Evolutionary conservation across 1,139 yeast species (phyloP).

Genomic region (Hanseniaspora sp.): DNA sequence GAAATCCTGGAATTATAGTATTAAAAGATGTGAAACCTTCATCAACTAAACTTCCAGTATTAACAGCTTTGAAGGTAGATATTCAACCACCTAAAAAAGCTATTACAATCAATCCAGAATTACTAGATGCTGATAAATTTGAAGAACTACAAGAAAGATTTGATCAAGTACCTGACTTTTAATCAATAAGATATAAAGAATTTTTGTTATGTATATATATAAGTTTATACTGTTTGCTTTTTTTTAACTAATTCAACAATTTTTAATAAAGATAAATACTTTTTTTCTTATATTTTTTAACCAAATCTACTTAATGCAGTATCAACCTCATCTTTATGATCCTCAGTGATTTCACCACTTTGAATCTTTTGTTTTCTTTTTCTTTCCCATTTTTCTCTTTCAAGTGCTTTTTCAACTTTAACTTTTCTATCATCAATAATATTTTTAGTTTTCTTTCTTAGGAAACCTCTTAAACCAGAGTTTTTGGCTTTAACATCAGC

Average conservation of each 20-base stretch:
- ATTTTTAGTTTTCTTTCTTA: conserved; percentile 76
- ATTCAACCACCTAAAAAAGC: background rate
- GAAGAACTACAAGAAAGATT: conserved; percentile 6
- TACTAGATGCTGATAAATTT: conserved; percentile 1
- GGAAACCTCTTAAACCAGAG: conserved; percentile 67
- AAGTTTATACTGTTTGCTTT: background rate
- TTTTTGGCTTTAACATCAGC: conserved; percentile 69
- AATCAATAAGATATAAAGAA: background rate
- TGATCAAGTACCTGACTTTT: conserved; percentile 3
- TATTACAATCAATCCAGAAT: background rate
- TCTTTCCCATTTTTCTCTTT: conserved; percentile 64
- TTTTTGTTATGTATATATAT: background rate
- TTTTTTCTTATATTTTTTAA: conserved; percentile 16
- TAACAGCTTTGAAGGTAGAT: background rate
- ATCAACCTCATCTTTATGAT: conserved; percentile 28
- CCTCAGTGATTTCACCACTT: conserved; percentile 40
- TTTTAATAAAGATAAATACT: too few relatives aligned
- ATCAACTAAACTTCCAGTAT: conserved; percentile 28
- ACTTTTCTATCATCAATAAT: conserved; percentile 80
- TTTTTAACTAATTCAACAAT: too few relatives aligned
- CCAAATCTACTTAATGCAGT: conserved; percentile 29
- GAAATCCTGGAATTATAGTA: conserved; percentile 71
- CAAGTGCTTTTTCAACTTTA: conserved; percentile 67
- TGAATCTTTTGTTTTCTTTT: conserved; percentile 40
- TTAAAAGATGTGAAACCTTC: conserved; percentile 60